Conservation (phyloP, 306 rosid species). For the Gillenia trifoliata region DNA sequence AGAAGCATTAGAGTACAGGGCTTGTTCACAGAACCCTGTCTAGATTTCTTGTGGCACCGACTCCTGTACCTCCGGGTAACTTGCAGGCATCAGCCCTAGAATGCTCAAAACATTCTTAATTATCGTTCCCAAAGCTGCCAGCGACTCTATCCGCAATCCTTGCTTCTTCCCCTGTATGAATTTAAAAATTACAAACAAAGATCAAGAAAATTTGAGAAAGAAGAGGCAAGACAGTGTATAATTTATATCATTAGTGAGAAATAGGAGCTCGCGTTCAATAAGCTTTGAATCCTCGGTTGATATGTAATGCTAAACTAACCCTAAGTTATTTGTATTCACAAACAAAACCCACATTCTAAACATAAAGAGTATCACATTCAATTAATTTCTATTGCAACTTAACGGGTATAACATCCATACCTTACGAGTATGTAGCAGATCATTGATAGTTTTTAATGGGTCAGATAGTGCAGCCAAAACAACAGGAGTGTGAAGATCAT, state of each 20-base stretch:
- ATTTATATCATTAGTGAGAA: slow-evolving; percentile 13
- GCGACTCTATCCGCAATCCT: slow-evolving; percentile 69
- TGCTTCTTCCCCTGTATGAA: slow-evolving; percentile 72
- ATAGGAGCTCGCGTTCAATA: neutral
- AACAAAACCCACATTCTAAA: neutral
- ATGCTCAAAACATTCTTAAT: slow-evolving; percentile 48
- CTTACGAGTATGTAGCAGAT: slow-evolving; percentile 82
- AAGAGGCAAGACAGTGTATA: neutral
- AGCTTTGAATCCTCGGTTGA: neutral
- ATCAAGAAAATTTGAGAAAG: neutral
- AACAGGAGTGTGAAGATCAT: slow-evolving; percentile 86
- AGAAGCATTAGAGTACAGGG: neutral
- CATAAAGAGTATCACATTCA: neutral
- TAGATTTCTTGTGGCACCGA: slow-evolving; percentile 1
- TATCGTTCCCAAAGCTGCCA: slow-evolving; percentile 60
- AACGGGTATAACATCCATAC: slow-evolving; percentile 25
- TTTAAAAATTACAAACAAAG: slow-evolving; percentile 15
- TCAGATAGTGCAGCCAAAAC: slow-evolving; percentile 81
- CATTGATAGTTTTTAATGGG: slow-evolving; percentile 79
- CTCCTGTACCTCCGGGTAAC: slow-evolving; percentile 60
- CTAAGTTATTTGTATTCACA: neutral
- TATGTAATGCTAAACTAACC: neutral
- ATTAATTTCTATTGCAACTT: neutral
- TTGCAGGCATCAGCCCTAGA: slow-evolving; percentile 74
- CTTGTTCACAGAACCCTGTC: neutral